These are phyloP conservation scores for Acacia melanoxylon DNA, from an alignment of 306 rosid genomes.

Conservation along the genomic window DNA sequence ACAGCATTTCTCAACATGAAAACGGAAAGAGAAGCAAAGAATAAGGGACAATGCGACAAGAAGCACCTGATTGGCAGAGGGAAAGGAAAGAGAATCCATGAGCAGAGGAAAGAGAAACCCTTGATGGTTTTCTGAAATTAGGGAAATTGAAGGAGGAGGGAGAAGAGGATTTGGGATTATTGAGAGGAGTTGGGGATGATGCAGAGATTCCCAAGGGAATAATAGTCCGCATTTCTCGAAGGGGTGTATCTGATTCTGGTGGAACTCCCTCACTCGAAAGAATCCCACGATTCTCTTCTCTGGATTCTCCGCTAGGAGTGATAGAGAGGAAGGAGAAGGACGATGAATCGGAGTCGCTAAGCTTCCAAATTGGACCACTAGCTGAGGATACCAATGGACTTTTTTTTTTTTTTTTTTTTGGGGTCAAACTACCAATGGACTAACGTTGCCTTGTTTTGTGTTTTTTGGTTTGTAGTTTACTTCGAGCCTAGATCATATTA, in stretches of 20 bases:
- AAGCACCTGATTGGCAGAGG: constrained; percentile 65
- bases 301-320: neutral
- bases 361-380: neutral
- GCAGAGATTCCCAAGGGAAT: constrained; percentile 67
- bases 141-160: constrained; percentile 12
- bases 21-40: neutral
- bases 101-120: constrained; percentile 42
- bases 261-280: constrained; percentile 1
- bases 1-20: constrained; percentile 18
- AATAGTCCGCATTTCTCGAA: constrained; percentile 77
- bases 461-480: no score
- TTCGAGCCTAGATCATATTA: no score
- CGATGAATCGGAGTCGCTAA: neutral
- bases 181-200: constrained; percentile 54
- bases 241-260: constrained; percentile 17
- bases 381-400: no score
- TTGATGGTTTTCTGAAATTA: constrained; percentile 43
- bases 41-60: neutral
- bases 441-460: no score
- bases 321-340: neutral
- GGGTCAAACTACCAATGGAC: no score
- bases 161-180: neutral
- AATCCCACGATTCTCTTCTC: constrained; percentile 23
- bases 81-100: constrained; percentile 45
- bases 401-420: no score